Evolutionary conservation across 805 yeast species (phyloP).

Genomic region (Kodamaea leandrae): DNA sequence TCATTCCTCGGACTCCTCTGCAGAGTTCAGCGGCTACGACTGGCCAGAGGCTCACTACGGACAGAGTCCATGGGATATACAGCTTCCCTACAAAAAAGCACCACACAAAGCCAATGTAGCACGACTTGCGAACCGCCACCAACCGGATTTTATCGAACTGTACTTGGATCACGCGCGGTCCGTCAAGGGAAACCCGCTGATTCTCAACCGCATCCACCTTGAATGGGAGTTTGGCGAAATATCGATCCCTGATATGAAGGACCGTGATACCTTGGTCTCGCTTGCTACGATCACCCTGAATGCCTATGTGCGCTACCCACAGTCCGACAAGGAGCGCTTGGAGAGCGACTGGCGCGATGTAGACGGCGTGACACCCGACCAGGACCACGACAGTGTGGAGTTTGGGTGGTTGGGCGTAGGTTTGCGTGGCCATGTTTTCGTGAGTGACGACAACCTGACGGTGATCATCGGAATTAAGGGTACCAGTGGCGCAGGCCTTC

Average conservation of each 20-base stretch:
- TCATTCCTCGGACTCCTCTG: background rate
- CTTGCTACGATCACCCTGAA: constrained; percentile 86
- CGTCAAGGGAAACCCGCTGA: constrained; percentile 36
- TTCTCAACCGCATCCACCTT: constrained; percentile 39
- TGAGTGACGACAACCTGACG: constrained; percentile 50
- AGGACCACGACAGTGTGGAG: constrained; percentile 48
- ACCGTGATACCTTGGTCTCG: constrained; percentile 66
- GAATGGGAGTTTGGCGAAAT: constrained; percentile 62
- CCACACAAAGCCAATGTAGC: constrained; percentile 17
- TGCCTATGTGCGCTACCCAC: constrained; percentile 81
- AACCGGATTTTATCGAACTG: constrained; percentile 64
- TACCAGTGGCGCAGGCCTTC: constrained; percentile 74
- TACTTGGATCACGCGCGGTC: constrained; percentile 57
- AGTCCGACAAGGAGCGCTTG: constrained; percentile 43
- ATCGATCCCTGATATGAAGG: constrained; percentile 70
- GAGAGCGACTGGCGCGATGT: constrained; percentile 86
- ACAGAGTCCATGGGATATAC: constrained; percentile 41
- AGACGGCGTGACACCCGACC: constrained; percentile 54
- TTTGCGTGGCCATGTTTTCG: constrained; percentile 87
- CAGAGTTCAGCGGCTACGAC: constrained; percentile 21
- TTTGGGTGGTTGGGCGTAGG: constrained; percentile 90
- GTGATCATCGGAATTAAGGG: constrained; percentile 87
- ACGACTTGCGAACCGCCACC: constrained; percentile 37
- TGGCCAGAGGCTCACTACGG: constrained; percentile 34
- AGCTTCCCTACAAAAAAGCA: constrained; percentile 27